Conservation (phyloP, 495 filamentous ascomycete genomes). For the Xylaria longipes region DNA sequence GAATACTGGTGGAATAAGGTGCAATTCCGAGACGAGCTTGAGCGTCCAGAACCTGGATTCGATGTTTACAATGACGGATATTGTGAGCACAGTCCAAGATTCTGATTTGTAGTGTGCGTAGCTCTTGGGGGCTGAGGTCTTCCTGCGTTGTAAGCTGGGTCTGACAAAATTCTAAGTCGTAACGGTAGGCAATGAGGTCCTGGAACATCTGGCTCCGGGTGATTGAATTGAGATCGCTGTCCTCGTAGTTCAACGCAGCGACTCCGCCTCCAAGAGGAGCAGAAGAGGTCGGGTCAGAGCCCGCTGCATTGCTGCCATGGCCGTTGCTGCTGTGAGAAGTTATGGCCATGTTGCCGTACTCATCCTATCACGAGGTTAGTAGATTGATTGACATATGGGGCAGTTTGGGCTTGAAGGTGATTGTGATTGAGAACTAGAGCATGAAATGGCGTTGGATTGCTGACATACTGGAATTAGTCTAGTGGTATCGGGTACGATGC, state of each 20-base stretch:
- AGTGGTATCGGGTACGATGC: conserved; percentile 31
- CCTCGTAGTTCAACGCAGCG: conserved; percentile 34
- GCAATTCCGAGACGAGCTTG: conserved; percentile 26
- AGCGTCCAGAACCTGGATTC: conserved; percentile 43
- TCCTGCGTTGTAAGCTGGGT: conserved; percentile 37
- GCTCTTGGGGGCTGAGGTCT: conserved; percentile 51
- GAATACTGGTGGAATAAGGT: conserved; percentile 5
- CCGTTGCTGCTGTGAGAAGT: conserved; percentile 22
- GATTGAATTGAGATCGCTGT: conserved; percentile 45
- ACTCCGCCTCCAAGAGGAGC: conserved; percentile 12
- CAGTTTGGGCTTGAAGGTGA: no score
- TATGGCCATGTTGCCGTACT: conserved; percentile 9
- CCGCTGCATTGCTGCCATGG: conserved; percentile 19
- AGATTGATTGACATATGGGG: background rate
- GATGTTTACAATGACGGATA: conserved; percentile 49
- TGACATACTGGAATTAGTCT: conserved; percentile 32
- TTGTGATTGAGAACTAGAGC: background rate
- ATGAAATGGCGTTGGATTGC: background rate
- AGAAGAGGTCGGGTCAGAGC: conserved; percentile 15
- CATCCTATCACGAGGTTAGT: conserved; percentile 19
- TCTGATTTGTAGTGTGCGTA: conserved; percentile 48
- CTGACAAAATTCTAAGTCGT: conserved; percentile 48
- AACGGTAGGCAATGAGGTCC: conserved; percentile 49
- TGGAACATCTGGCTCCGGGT: conserved; percentile 50
- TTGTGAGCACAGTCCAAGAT: conserved; percentile 50